Evolutionary conservation across 148 eudicot species (phyloP).

Genomic region (Talinum fruticosum): DNA sequence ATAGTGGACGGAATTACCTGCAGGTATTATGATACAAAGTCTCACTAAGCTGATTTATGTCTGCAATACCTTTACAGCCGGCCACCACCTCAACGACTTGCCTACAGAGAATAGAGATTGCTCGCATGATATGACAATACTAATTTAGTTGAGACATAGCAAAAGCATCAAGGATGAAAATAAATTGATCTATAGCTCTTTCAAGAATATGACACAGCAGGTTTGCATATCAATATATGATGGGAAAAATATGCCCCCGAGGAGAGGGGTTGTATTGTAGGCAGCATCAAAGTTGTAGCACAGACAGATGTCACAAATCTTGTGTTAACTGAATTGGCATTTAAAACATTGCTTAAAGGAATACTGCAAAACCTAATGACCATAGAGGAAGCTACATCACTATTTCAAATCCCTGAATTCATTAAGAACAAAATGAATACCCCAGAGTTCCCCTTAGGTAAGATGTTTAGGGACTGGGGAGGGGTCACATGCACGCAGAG

Average conservation of each 20-base stretch:
- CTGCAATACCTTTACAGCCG: slow-evolving; percentile 78
- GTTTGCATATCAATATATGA: neutral
- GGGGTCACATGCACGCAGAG: neutral
- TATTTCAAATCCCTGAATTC: neutral
- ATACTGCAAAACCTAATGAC: neutral
- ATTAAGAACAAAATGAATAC: neutral
- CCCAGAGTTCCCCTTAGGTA: neutral
- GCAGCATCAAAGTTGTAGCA: neutral
- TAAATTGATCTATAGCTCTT: neutral
- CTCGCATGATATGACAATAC: neutral
- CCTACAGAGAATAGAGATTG: slow-evolving; percentile 36
- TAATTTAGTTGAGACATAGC: neutral
- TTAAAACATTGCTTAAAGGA: neutral
- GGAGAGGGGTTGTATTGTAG: neutral
- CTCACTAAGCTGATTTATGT: slow-evolving; percentile 64
- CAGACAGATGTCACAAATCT: neutral
- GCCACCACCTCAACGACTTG: slow-evolving; percentile 99
- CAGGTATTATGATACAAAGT: slow-evolving; percentile 87
- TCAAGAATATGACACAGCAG: neutral
- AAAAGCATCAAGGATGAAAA: neutral
- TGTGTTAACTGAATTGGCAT: neutral
- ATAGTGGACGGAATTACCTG: slow-evolving; percentile 54
- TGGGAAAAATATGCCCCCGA: neutral
- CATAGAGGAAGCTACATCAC: neutral
- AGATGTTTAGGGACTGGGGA: neutral